phyloP scores from a whole-genome alignment of 768 basidiomycete species.

The Chlorophyllum brunneum region DNA sequence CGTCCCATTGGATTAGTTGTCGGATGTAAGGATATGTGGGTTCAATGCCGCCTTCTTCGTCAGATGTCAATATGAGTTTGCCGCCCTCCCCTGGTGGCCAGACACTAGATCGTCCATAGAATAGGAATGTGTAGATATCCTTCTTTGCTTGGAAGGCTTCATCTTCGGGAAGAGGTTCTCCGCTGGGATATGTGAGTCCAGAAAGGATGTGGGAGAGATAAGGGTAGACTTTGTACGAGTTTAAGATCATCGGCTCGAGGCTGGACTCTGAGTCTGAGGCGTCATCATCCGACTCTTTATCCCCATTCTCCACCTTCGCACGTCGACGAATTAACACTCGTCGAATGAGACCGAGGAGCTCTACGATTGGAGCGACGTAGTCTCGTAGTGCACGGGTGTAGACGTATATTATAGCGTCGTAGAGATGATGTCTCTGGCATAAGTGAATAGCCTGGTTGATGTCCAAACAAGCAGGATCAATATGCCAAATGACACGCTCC shows the following conservation, averaged over 20 bases:
- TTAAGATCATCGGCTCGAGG: constrained; percentile 57
- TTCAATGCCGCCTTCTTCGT: constrained; percentile 71
- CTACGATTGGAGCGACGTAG: constrained; percentile 85
- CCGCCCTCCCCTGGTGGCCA: constrained; percentile 78
- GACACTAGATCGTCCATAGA: constrained; percentile 71
- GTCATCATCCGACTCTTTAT: constrained; percentile 23
- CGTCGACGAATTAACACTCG: constrained; percentile 56
- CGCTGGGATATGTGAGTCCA: constrained; percentile 85
- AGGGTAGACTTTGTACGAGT: constrained; percentile 90
- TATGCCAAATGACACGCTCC: constrained; percentile 93
- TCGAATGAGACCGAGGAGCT: constrained; percentile 74
- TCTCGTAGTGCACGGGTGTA: constrained; percentile 87
- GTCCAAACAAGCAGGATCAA: constrained; percentile 87
- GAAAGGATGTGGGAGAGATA: constrained; percentile 80
- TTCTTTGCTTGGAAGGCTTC: constrained; percentile 69
- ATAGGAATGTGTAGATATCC: constrained; percentile 78
- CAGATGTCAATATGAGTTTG: constrained; percentile 68
- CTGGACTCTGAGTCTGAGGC: constrained; percentile 26
- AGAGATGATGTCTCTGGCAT: constrained; percentile 79
- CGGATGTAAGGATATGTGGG: constrained; percentile 90
- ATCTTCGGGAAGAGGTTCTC: constrained; percentile 59
- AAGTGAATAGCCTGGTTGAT: constrained; percentile 88
- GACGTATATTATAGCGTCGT: constrained; percentile 93
- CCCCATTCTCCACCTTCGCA: constrained; percentile 25
- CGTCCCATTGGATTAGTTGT: constrained; percentile 80